A percentile compares a stretch with the other conserved stretches of the same genome.
Evolutionary conservation across 345 rosid species (phyloP).

Genomic region (Brassica carinata): DNA sequence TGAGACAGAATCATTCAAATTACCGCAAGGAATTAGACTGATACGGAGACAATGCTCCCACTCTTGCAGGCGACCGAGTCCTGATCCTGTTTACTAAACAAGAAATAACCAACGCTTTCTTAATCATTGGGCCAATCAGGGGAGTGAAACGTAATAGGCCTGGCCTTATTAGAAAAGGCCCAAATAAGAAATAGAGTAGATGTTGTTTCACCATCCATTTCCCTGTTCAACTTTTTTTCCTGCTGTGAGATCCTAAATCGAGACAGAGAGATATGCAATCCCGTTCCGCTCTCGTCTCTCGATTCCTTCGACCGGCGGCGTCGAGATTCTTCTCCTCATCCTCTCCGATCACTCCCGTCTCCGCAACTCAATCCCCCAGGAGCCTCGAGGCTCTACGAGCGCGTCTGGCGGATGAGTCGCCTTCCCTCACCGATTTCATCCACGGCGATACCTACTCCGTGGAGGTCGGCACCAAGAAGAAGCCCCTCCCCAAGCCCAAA

Average conservation of each 20-base stretch:
- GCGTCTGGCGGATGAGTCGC: slow-evolving; percentile 76
- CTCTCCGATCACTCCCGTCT: slow-evolving; percentile 39
- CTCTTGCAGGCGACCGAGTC: too few species aligned
- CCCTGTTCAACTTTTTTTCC: not conserved
- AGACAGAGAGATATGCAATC: slow-evolving; percentile 22
- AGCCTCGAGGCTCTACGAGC: slow-evolving; percentile 80
- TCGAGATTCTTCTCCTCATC: slow-evolving; percentile 47
- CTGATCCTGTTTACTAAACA: too few species aligned
- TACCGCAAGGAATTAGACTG: too few species aligned
- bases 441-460: slow-evolving; percentile 68
- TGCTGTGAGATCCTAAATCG: not conserved
- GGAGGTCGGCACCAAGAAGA: slow-evolving; percentile 94
- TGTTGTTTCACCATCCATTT: not conserved
- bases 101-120: too few species aligned
- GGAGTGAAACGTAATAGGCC: not conserved
- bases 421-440: slow-evolving; percentile 64
- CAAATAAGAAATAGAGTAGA: not conserved
- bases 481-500: slow-evolving; percentile 93
- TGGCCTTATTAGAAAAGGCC: not conserved
- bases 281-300: slow-evolving; percentile 40
- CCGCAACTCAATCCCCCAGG: slow-evolving; percentile 48
- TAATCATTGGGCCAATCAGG: too few species aligned
- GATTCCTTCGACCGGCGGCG: slow-evolving; percentile 35
- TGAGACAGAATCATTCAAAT: too few species aligned
- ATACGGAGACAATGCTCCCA: too few species aligned